These are phyloP conservation scores for Spergularia azorica DNA, from an alignment of 179 eudicot species.

Conservation along the genomic window DNA sequence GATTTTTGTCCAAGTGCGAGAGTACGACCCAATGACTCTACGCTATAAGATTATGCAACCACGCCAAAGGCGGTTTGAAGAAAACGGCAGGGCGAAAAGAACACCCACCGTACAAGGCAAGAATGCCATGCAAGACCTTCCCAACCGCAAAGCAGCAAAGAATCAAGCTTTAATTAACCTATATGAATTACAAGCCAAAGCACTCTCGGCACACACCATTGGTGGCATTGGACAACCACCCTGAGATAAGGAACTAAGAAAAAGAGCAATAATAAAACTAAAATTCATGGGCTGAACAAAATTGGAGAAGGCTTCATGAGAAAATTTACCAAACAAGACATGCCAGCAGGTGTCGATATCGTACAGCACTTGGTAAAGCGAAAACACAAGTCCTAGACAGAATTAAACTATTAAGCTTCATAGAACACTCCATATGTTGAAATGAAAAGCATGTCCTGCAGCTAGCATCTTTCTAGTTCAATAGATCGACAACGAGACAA, in stretches of 20 bases:
- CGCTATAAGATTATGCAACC: no score
- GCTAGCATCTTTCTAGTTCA: not conserved
- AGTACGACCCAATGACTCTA: no score
- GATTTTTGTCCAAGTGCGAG: no score
- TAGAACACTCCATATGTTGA: constrained; percentile 9
- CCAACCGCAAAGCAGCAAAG: no score
- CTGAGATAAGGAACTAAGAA: not conserved
- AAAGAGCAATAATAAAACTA: not conserved
- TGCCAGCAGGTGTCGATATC: constrained; percentile 1
- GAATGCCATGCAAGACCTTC: no score
- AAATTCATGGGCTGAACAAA: not conserved
- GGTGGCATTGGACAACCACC: not conserved
- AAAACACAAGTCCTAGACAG: constrained; percentile 13
- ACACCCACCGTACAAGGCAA: no score
- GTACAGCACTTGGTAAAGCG: not conserved
- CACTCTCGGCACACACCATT: no score
- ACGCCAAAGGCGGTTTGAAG: no score
- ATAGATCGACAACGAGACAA: constrained; percentile 3
- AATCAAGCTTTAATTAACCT: no score
- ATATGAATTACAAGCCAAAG: no score
- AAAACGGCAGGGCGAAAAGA: no score
- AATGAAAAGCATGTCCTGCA: not conserved
- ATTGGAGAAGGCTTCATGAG: not conserved
- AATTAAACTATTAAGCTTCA: constrained; percentile 7
- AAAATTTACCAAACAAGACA: not conserved